Evolutionary conservation across 352 stramenopile species (phyloP).

Genomic region (Peronospora destructor): DNA sequence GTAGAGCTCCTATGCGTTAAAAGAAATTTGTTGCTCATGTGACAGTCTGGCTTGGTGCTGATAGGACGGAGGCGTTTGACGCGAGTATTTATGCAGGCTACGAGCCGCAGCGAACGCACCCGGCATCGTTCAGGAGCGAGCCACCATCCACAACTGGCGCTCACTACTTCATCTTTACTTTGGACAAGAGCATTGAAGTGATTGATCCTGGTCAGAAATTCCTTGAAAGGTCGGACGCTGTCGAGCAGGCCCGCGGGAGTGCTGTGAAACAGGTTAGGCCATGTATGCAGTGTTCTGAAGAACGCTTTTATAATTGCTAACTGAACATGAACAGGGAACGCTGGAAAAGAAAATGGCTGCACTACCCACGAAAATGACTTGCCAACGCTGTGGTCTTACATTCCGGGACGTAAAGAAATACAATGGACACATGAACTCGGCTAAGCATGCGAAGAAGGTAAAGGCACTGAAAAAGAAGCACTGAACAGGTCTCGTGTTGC

Average conservation of each 20-base stretch:
- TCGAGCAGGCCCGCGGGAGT: not conserved
- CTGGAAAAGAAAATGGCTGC: slow-evolving; percentile 17
- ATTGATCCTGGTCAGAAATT: slow-evolving; percentile 24
- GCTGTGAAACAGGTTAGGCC: slow-evolving; percentile 16
- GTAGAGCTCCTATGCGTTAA: not conserved
- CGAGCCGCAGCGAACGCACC: slow-evolving; percentile 68
- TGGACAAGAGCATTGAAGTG: slow-evolving; percentile 31
- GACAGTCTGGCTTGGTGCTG: not conserved
- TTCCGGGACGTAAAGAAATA: slow-evolving; percentile 76
- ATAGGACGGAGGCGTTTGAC: slow-evolving; percentile 59
- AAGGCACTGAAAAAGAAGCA: slow-evolving; percentile 54
- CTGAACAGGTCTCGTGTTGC: slow-evolving; percentile 8
- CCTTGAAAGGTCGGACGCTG: not conserved
- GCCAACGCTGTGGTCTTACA: slow-evolving; percentile 43
- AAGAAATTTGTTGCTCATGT: not conserved
- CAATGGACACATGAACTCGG: slow-evolving; percentile 84
- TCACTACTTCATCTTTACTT: slow-evolving; percentile 59
- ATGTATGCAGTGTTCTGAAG: not conserved
- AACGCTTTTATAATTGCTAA: slow-evolving; percentile 1
- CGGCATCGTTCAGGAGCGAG: slow-evolving; percentile 64
- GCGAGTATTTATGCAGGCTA: slow-evolving; percentile 65
- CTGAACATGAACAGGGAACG: slow-evolving; percentile 5
- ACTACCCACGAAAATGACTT: slow-evolving; percentile 28
- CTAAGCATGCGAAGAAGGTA: slow-evolving; percentile 70
- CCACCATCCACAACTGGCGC: slow-evolving; percentile 63